Percentiles rank a stretch among this genome's conserved stretches.
These are phyloP conservation scores for Tubosaeta brunneosetosa DNA, from an alignment of 768 basidiomycete species.

Conservation along the genomic window DNA sequence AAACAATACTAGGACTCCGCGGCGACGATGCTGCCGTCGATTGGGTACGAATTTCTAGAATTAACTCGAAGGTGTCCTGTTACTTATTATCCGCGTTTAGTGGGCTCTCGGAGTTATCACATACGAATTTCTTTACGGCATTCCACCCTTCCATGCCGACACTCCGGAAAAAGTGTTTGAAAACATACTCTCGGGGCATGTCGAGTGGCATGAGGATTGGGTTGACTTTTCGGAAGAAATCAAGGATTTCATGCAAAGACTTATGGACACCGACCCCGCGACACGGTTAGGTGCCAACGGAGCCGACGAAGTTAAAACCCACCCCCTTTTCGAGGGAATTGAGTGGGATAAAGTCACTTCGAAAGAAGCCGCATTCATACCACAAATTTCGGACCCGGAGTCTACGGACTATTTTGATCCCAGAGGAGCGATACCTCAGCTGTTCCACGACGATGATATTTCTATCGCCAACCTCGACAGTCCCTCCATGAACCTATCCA, in stretches of 20 bases:
- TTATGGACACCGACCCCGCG: slow-evolving; percentile 77
- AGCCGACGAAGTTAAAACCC: slow-evolving; percentile 87
- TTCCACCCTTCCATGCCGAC: slow-evolving; percentile 97
- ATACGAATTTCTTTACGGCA: slow-evolving; percentile 95
- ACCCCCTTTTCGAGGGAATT: slow-evolving; percentile 85
- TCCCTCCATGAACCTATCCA: slow-evolving; percentile 26
- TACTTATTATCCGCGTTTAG: slow-evolving; percentile 39
- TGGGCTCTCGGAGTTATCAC: slow-evolving; percentile 99
- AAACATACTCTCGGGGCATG: slow-evolving; percentile 90
- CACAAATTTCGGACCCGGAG: slow-evolving; percentile 91
- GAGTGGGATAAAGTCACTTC: slow-evolving; percentile 92
- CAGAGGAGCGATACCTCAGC: slow-evolving; percentile 83
- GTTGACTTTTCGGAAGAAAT: slow-evolving; percentile 82
- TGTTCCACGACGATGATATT: slow-evolving; percentile 88
- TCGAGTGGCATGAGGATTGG: slow-evolving; percentile 96
- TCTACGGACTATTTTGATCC: slow-evolving; percentile 99
- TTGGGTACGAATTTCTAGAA: slow-evolving; percentile 62
- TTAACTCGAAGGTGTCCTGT: slow-evolving; percentile 3
- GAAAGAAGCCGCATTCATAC: slow-evolving; percentile 91
- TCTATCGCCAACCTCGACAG: slow-evolving; percentile 51
- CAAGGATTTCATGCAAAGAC: slow-evolving; percentile 82
- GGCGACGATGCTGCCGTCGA: slow-evolving; percentile 95
- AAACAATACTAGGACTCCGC: slow-evolving; percentile 91
- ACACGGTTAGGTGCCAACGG: slow-evolving; percentile 82
- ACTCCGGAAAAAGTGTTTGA: slow-evolving; percentile 97